Evolutionary conservation across 2,329 filamentous ascomycete genomes (phyloP).

Genomic region (Macrophomina pseudophaseolina): DNA sequence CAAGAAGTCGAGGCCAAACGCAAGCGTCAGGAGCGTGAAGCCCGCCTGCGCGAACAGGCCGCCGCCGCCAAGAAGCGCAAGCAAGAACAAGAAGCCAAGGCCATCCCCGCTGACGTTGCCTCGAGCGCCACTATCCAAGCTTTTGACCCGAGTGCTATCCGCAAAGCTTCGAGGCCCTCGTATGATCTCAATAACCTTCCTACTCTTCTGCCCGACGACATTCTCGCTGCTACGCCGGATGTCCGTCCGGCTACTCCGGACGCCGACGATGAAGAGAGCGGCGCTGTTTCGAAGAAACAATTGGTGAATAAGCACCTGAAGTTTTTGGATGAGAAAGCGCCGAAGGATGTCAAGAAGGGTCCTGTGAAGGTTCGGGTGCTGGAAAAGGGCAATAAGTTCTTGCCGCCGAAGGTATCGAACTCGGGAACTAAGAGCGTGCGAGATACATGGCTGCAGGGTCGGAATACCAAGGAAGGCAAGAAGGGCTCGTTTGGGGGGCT

Average conservation of each 20-base stretch:
- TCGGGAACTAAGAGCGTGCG: slow-evolving; percentile 42
- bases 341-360: slow-evolving; percentile 57
- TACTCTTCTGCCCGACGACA: slow-evolving; percentile 56
- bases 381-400: slow-evolving; percentile 46
- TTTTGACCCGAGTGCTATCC: slow-evolving; percentile 14
- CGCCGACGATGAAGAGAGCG: slow-evolving; percentile 36
- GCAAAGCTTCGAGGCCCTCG: slow-evolving; percentile 22
- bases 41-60: slow-evolving; percentile 35
- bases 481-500: slow-evolving; percentile 27
- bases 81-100: slow-evolving; percentile 38
- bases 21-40: slow-evolving; percentile 38
- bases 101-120: slow-evolving; percentile 29
- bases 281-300: slow-evolving; percentile 43
- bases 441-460: slow-evolving; percentile 51
- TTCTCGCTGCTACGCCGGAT: slow-evolving; percentile 54
- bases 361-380: slow-evolving; percentile 57
- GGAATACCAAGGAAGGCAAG: slow-evolving; percentile 38
- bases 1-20: slow-evolving; percentile 36
- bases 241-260: slow-evolving; percentile 53
- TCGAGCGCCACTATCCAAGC: slow-evolving; percentile 23
- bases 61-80: slow-evolving; percentile 29
- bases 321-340: slow-evolving; percentile 54
- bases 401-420: slow-evolving; percentile 51
- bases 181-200: slow-evolving; percentile 49
- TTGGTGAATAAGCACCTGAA: slow-evolving; percentile 55